Percentiles rank a stretch among this genome's conserved stretches.
Evolutionary conservation across 805 yeast species (phyloP).

Genomic region (Pichia paraexigua): DNA sequence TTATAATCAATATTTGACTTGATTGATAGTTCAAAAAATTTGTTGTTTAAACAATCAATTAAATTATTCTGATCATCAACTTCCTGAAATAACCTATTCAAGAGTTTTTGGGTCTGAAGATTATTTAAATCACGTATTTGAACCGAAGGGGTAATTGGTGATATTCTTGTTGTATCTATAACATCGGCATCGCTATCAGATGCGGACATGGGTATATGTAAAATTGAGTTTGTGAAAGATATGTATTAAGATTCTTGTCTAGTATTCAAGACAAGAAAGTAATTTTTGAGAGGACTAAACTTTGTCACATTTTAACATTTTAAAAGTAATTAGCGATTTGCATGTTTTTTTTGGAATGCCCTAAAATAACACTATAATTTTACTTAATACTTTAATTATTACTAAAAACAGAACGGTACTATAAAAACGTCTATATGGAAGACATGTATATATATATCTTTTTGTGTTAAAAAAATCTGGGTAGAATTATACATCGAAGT

Average conservation of each 20-base stretch:
- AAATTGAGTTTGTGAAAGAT: background rate
- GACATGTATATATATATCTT: background rate
- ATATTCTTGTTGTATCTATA: background rate
- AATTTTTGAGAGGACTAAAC: background rate
- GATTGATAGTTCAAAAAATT: conserved; percentile 1
- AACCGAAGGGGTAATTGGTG: background rate
- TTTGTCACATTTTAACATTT: too few relatives aligned
- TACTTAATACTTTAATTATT: background rate
- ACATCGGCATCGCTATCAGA: background rate
- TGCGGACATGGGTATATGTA: background rate
- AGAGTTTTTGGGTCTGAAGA: conserved; percentile 16
- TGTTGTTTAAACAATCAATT: conserved; percentile 12
- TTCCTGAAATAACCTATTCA: conserved; percentile 23
- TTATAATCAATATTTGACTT: conserved; percentile 4
- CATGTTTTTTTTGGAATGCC: too few relatives aligned
- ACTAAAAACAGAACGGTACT: conserved; percentile 7
- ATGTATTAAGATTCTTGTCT: background rate
- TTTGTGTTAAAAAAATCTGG: background rate
- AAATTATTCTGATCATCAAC: conserved; percentile 24
- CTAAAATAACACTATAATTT: too few relatives aligned
- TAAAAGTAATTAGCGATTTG: too few relatives aligned
- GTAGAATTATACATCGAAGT: conserved; percentile 12
- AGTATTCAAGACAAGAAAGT: too few relatives aligned
- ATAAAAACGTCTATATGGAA: background rate
- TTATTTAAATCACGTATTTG: conserved; percentile 13